Evolutionary conservation across 768 basidiomycete species (phyloP), one percentile per base, ranked within the genome.

Genomic region (Pleurotus tuber-regium): DNA sequence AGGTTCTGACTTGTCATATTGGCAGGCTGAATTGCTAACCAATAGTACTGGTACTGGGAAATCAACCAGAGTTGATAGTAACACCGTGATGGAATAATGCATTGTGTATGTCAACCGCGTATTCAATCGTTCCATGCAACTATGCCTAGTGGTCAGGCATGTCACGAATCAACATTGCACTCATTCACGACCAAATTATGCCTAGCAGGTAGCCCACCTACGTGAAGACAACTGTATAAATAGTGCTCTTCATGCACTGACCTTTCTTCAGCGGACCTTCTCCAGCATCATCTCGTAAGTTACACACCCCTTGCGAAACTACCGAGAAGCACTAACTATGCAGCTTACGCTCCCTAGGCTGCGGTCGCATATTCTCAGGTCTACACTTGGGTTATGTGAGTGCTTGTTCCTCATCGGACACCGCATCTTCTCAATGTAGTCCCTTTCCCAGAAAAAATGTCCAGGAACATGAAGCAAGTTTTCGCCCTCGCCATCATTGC

Each of bases 261-360:
- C n/a, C 29, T 19, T 48, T 33, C 46, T 36, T 48, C 46, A 48
- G 46, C 46, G 46, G 46, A 48, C 46, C 12, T 33, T 42, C 23
- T 48, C 46, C 46, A 48, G 46, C 46, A 48, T 48, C 31, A 47
- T 47, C 46, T 38, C 35, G 46, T 48, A 23, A 26, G 46, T 48
- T 12, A 25, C 35, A 8, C 26, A 11, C 41, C 26, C 41, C 41
- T 42, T 25, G 14, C 8, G 14, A 14, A 31, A 7, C 8, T 31
- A 11, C 16, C 16, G 16, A 18, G 9, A 10, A 42, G 9, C 19
- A 42, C 19, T 42, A 10, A 42, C 41, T 21, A n/a, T 12, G 24
- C 4, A 25, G 19, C 38, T 40, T 42, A n/a, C n/a, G n/a, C n/a
- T 24, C 23, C 14, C 31, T 48, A 48, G 46, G 30, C 46, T 48